A percentile compares a stretch with the other conserved stretches of the same genome.
These are phyloP conservation scores for Cordyceps tenuipes DNA, from an alignment of 2,329 filamentous ascomycete genomes.

Conservation along the genomic window DNA sequence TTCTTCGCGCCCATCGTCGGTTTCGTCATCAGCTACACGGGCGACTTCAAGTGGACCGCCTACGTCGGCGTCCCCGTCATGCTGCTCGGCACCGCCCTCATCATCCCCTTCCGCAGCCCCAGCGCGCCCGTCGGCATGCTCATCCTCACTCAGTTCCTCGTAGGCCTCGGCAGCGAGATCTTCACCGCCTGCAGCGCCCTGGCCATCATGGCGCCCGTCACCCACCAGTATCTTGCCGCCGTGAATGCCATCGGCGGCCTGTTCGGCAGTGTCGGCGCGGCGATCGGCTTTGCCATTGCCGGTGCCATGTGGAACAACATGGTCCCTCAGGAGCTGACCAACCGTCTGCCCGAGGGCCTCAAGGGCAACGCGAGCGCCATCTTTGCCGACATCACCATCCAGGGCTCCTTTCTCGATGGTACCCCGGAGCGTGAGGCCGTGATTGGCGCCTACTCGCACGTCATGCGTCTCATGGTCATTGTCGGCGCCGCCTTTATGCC, in stretches of 20 bases:
- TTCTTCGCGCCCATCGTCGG: constrained; percentile 40
- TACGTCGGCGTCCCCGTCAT: constrained; percentile 31
- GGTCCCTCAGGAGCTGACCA: constrained; percentile 33
- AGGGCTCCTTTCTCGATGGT: constrained; percentile 40
- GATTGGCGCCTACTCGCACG: constrained; percentile 43
- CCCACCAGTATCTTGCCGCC: constrained; percentile 48
- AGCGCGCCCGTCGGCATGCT: constrained; percentile 34
- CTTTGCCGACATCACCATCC: constrained; percentile 42
- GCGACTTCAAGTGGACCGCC: constrained; percentile 37
- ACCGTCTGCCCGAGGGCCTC: constrained; percentile 33
- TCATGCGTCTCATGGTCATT: constrained; percentile 33
- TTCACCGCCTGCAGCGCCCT: constrained; percentile 40
- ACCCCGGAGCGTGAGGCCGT: constrained; percentile 45
- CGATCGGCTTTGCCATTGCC: constrained; percentile 49
- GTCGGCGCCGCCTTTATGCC: constrained; percentile 29
- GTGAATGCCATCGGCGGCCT: constrained; percentile 50
- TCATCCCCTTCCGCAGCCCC: constrained; percentile 35
- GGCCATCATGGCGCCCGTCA: constrained; percentile 47
- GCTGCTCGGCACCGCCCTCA: constrained; percentile 34
- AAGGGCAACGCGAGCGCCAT: constrained; percentile 28
- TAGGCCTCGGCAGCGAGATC: constrained; percentile 36
- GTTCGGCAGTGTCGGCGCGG: constrained; percentile 50
- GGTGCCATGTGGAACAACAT: constrained; percentile 54
- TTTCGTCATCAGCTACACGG: constrained; percentile 36
- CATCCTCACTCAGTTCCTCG: constrained; percentile 49